These are phyloP conservation scores for Cladophialophora psammophila DNA, from an alignment of 2,329 filamentous ascomycete species.

Conservation along the genomic window DNA sequence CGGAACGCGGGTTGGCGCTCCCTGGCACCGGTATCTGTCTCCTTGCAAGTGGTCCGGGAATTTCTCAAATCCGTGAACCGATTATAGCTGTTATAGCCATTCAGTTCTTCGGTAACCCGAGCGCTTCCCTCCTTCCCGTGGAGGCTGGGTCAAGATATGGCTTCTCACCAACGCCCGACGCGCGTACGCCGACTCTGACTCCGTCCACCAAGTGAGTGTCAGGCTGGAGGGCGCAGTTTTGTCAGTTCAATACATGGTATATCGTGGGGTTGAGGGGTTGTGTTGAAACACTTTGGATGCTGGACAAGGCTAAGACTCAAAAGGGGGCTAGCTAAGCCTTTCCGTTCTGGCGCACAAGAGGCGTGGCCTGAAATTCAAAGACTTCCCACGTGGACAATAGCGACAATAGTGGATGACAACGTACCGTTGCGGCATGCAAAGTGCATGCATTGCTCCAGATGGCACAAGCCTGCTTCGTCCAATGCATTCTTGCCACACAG, in stretches of 20 bases:
- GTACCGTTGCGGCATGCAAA: slow-evolving; percentile 34
- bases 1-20: not conserved
- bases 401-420: slow-evolving; percentile 2
- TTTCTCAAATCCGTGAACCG: not conserved
- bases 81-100: not conserved
- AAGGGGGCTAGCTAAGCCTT: not conserved
- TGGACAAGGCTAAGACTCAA: slow-evolving; percentile 1
- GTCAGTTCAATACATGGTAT: not conserved
- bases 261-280: not conserved
- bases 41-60: not conserved
- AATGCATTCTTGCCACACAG: slow-evolving; percentile 35
- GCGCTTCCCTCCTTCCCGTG: slow-evolving; percentile 41
- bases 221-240: slow-evolving; percentile 19
- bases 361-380: not conserved
- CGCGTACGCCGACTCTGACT: slow-evolving; percentile 31
- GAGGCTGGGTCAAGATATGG: slow-evolving; percentile 36
- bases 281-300: not conserved
- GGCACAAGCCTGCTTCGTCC: slow-evolving; percentile 37
- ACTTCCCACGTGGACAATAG: not conserved
- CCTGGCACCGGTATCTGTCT: not conserved
- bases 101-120: slow-evolving; percentile 31
- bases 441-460: slow-evolving; percentile 40
- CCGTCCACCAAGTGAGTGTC: slow-evolving; percentile 34
- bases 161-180: slow-evolving; percentile 34
- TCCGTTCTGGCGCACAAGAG: not conserved